A percentile compares a stretch with the other conserved stretches of the same genome.
These are phyloP conservation scores for Kalanchoe fedtschenkoi DNA, from an alignment of 164 flowering plant genomes.

Conservation along the genomic window DNA sequence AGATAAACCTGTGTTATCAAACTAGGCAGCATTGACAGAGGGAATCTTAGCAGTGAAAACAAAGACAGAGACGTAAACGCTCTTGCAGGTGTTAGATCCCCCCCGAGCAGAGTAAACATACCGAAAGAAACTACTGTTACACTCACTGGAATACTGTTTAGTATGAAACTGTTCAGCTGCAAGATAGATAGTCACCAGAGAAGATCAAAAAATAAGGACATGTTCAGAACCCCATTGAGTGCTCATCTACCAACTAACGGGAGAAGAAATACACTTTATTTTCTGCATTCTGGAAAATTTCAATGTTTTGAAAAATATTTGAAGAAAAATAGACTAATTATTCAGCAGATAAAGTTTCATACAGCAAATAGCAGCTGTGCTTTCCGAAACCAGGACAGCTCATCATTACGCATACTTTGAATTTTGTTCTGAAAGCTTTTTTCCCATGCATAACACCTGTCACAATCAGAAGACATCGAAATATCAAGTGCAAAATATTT, in stretches of 20 bases:
- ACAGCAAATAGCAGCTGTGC: conserved; percentile 91
- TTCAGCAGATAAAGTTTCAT: conserved; percentile 16
- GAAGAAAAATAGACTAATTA: too few species aligned
- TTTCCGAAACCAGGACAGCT: conserved; percentile 87
- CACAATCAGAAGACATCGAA: conserved; percentile 10
- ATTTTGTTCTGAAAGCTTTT: conserved; percentile 75
- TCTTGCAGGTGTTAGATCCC: conserved; percentile 68
- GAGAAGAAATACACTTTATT: too few species aligned
- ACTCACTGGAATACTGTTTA: conserved; percentile 62
- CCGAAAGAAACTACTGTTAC: conserved; percentile 76
- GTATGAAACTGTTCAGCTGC: conserved; percentile 57
- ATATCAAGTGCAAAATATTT: background rate
- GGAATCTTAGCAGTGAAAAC: conserved; percentile 58
- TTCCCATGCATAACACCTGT: conserved; percentile 99
- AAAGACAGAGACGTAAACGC: conserved; percentile 69
- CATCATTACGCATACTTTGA: conserved; percentile 57
- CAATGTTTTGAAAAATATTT: too few species aligned
- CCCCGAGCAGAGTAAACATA: conserved; percentile 56
- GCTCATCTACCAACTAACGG: background rate
- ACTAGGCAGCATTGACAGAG: conserved; percentile 61
- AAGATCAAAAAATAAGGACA: background rate
- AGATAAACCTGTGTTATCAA: conserved; percentile 57
- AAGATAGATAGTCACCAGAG: conserved; percentile 7
- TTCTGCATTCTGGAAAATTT: too few species aligned
- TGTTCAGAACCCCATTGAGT: background rate